phyloP scores from a whole-genome alignment of 1,139 yeast genomes.

The Yamadazyma aaseri region DNA sequence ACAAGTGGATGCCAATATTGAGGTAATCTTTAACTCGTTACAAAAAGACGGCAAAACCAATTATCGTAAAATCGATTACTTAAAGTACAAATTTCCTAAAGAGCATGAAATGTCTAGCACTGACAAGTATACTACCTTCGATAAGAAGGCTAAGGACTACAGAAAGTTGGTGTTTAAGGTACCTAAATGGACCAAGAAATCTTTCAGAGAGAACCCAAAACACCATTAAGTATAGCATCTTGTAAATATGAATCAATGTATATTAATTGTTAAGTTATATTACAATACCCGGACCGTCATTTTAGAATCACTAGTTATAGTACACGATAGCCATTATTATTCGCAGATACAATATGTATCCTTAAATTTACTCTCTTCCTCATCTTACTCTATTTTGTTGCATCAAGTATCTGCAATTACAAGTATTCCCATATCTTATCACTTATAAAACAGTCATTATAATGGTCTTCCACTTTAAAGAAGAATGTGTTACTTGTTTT shows the following conservation, averaged over 20 bases:
- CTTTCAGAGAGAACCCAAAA: constrained; percentile 78
- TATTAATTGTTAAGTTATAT: constrained; percentile 1
- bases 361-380: too few species aligned
- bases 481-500: constrained; percentile 48
- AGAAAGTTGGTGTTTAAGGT: constrained; percentile 85
- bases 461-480: constrained; percentile 56
- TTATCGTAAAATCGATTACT: constrained; percentile 52
- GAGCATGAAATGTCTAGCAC: constrained; percentile 75
- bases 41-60: constrained; percentile 29
- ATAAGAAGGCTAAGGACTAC: constrained; percentile 70
- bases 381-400: too few species aligned
- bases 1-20: constrained; percentile 77
- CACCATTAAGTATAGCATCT: constrained; percentile 47
- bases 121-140: constrained; percentile 88
- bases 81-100: constrained; percentile 64
- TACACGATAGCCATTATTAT: too few species aligned
- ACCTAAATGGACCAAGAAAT: constrained; percentile 87
- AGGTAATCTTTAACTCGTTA: constrained; percentile 65
- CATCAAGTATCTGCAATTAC: too few species aligned
- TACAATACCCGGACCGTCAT: too few species aligned
- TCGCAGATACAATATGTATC: too few species aligned
- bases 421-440: constrained; percentile 72
- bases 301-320: constrained; percentile 1
- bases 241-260: constrained; percentile 9
- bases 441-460: constrained; percentile 62